phyloP scores from a whole-genome alignment of 2,329 filamentous ascomycete genomes.

The Hypoxylon sp. region DNA sequence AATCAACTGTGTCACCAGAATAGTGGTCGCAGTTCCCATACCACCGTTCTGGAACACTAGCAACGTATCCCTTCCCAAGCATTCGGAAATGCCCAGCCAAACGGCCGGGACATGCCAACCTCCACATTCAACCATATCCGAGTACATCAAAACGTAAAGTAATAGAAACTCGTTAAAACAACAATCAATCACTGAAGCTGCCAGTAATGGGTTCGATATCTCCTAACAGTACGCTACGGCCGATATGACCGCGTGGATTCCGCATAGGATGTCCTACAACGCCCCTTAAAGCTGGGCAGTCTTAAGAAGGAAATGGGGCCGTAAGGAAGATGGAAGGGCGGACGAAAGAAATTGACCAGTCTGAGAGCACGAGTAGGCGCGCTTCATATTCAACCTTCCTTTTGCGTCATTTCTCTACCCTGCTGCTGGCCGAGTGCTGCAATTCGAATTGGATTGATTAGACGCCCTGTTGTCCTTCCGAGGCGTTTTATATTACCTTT shows the following conservation, averaged over 20 bases:
- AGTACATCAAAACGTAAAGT: background rate
- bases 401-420: constrained; percentile 7
- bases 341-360: constrained; percentile 19
- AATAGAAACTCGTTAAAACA: background rate
- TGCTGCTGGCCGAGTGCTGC: constrained; percentile 9
- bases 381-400: constrained; percentile 31
- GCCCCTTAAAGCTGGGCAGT: background rate
- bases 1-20: constrained; percentile 41
- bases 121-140: background rate
- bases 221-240: background rate
- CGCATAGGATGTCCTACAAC: background rate
- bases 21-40: constrained; percentile 28
- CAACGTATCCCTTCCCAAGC: constrained; percentile 34
- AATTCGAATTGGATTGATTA: constrained; percentile 27
- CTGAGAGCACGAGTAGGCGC: constrained; percentile 27
- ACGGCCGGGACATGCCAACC: constrained; percentile 8
- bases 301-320: background rate
- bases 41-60: constrained; percentile 37
- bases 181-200: background rate
- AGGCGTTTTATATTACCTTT: constrained; percentile 14
- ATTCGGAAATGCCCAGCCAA: constrained; percentile 25
- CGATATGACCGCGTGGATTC: background rate
- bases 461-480: constrained; percentile 16
- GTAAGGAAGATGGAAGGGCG: background rate
- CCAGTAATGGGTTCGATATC: background rate